Conservation (phyloP, 2,329 filamentous ascomycete genomes). For the Drechslerella stenobrocha region DNA sequence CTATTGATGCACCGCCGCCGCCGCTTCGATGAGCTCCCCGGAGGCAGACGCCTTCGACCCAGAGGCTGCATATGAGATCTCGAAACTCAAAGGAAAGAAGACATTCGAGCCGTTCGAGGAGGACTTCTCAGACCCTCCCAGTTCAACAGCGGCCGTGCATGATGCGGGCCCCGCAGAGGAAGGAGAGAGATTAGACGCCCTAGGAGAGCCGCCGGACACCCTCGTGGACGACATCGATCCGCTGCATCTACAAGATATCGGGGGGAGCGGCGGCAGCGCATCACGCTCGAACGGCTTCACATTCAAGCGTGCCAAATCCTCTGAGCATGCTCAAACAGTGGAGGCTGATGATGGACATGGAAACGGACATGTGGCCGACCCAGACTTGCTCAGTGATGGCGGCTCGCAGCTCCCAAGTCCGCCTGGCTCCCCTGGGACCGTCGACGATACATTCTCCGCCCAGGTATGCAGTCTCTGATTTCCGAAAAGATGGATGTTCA, state of each 20-base stretch:
- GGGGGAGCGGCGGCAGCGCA: constrained; percentile 1
- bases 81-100: constrained; percentile 42
- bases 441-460: constrained; percentile 81
- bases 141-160: constrained; percentile 8
- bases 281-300: constrained; percentile 40
- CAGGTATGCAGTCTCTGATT: constrained; percentile 62
- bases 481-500: constrained; percentile 16
- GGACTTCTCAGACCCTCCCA: constrained; percentile 21
- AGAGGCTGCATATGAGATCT: constrained; percentile 39
- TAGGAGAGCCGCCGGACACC: constrained; percentile 36
- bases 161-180: neutral
- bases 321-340: constrained; percentile 27
- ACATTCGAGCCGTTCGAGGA: constrained; percentile 46
- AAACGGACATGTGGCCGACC: constrained; percentile 46
- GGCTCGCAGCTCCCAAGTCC: constrained; percentile 49
- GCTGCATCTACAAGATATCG: constrained; percentile 17
- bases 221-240: constrained; percentile 23
- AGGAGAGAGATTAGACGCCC: constrained; percentile 9
- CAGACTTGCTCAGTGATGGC: constrained; percentile 39
- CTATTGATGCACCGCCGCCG: constrained; percentile 26
- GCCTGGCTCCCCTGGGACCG: constrained; percentile 63
- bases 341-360: constrained; percentile 14
- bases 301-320: constrained; percentile 40
- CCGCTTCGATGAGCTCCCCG: constrained; percentile 48
- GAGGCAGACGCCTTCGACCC: constrained; percentile 47